Evolutionary conservation across 1,139 yeast species (phyloP).

Genomic region (Yamadazyma trypodendri): DNA sequence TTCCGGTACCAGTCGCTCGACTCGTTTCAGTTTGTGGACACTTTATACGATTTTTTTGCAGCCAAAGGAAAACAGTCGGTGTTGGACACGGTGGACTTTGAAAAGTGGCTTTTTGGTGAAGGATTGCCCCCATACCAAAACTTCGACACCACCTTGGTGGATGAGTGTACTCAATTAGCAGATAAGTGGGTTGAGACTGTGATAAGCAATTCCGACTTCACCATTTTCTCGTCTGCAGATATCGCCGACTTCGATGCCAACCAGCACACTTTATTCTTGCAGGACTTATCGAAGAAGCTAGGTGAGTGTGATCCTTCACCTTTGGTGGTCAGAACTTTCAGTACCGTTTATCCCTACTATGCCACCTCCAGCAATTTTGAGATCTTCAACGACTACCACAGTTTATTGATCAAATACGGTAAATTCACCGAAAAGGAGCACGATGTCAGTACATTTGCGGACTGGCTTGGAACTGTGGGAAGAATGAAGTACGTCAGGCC

Average conservation of each 20-base stretch:
- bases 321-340: background rate
- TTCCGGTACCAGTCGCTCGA: conserved; percentile 33
- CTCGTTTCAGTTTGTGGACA: conserved; percentile 28
- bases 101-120: conserved; percentile 38
- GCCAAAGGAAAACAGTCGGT: conserved; percentile 77
- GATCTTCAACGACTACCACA: conserved; percentile 31
- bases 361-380: conserved; percentile 30
- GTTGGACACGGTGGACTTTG: conserved; percentile 76
- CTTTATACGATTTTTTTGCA: conserved; percentile 30
- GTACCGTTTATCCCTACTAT: conserved; percentile 23
- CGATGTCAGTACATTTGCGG: conserved; percentile 25
- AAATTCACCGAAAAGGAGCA: conserved; percentile 18
- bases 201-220: background rate
- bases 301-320: conserved; percentile 7
- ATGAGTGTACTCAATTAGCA: conserved; percentile 28
- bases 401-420: conserved; percentile 30
- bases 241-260: conserved; percentile 28
- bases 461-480: conserved; percentile 43
- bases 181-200: conserved; percentile 23
- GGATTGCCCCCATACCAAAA: conserved; percentile 33
- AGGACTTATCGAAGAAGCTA: conserved; percentile 26
- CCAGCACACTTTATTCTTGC: conserved; percentile 37
- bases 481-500: conserved; percentile 47
- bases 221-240: conserved; percentile 16
- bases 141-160: conserved; percentile 33